Percentiles rank a stretch among this genome's conserved stretches.
These are phyloP conservation scores for Botrytis hyacinthi DNA, from an alignment of 2,329 filamentous ascomycete species.

Conservation along the genomic window DNA sequence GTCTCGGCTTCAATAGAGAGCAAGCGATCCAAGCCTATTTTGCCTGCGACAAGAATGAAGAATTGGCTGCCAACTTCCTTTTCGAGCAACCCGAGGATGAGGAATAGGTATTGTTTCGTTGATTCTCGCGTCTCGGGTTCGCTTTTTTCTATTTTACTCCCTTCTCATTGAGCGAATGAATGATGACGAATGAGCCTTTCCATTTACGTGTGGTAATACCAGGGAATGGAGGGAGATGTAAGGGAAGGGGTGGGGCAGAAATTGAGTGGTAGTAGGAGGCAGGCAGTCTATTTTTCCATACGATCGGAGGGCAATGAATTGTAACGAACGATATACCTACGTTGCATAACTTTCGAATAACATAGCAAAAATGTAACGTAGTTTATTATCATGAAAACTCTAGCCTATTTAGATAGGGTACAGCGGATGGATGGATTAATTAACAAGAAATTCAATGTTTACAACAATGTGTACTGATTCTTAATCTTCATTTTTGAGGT, in stretches of 20 bases:
- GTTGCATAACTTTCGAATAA: neutral
- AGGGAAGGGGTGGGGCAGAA: constrained; percentile 1
- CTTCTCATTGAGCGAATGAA: constrained; percentile 16
- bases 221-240: neutral
- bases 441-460: neutral
- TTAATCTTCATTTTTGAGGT: too few species aligned
- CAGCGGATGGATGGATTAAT: neutral
- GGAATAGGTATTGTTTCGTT: constrained; percentile 41
- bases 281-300: neutral
- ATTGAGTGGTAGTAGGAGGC: constrained; percentile 5
- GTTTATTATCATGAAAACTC: neutral
- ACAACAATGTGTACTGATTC: too few species aligned
- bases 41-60: constrained; percentile 98
- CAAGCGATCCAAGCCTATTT: constrained; percentile 98
- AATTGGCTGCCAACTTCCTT: constrained; percentile 94
- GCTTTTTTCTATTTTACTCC: constrained; percentile 4
- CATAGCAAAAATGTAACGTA: constrained; percentile 2
- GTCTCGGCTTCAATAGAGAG: constrained; percentile 88
- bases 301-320: neutral
- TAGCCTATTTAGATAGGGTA: neutral
- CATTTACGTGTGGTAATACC: constrained; percentile 15
- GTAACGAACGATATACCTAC: neutral
- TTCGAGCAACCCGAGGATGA: constrained; percentile 96
- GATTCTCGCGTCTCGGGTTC: constrained; percentile 21
- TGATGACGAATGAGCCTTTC: constrained; percentile 1